Percentiles rank a stretch among this genome's conserved stretches.
These are phyloP conservation scores for Trametes punicea DNA, from an alignment of 768 basidiomycete species.

Conservation along the genomic window DNA sequence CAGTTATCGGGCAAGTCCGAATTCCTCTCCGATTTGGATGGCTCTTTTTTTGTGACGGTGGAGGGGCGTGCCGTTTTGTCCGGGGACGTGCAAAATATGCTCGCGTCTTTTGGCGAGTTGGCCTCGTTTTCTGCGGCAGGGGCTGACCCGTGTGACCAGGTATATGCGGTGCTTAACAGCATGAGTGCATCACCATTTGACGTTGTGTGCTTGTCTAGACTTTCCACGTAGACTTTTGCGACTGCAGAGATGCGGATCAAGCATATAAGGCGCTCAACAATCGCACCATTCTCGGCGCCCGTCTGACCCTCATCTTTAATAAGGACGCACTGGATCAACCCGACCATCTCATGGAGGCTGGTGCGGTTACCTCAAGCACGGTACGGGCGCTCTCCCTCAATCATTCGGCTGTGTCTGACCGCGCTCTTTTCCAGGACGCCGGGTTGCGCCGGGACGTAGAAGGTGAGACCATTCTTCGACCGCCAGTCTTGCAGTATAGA, in stretches of 20 bases:
- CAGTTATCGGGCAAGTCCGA: constrained; percentile 55
- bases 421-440: constrained; percentile 2
- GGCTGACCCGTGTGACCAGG: constrained; percentile 20
- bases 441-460: constrained; percentile 3
- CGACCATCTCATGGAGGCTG: constrained; percentile 1
- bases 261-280: constrained; percentile 52
- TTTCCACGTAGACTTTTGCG: constrained; percentile 66
- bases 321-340: constrained; percentile 21
- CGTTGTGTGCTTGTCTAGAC: constrained; percentile 26
- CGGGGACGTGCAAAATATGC: constrained; percentile 26
- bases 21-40: constrained; percentile 51
- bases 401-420: constrained; percentile 6
- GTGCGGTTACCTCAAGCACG: not conserved
- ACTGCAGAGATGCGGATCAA: constrained; percentile 52
- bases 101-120: constrained; percentile 34
- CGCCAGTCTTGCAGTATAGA: not conserved
- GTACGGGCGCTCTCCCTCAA: not conserved
- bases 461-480: constrained; percentile 13
- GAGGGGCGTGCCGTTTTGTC: constrained; percentile 24
- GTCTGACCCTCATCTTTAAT: constrained; percentile 42
- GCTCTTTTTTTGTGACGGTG: constrained; percentile 48
- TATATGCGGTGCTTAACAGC: not conserved
- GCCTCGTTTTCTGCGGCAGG: constrained; percentile 22
- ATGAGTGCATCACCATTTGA: not conserved
- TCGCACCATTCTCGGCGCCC: constrained; percentile 49